These are phyloP conservation scores for Coccomyxa sp. DNA, from an alignment of 139 green algal genomes.

Conservation along the genomic window DNA sequence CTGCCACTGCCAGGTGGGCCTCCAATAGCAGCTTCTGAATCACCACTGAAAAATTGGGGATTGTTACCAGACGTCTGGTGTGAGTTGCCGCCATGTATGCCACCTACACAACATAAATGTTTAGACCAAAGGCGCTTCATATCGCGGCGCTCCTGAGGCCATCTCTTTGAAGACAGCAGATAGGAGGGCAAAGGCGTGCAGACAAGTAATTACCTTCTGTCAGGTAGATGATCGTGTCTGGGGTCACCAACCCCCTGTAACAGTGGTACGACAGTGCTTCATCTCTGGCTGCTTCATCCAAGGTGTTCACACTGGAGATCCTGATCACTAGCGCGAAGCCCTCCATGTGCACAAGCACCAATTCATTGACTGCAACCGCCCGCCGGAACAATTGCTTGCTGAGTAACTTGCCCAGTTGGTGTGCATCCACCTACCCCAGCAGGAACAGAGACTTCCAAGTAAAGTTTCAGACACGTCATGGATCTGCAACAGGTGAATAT, in stretches of 20 bases:
- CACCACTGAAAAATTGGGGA: no score
- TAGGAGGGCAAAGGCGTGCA: no score
- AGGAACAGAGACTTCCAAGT: not conserved
- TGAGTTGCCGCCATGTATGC: no score
- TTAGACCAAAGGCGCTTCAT: no score
- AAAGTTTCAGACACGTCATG: not conserved
- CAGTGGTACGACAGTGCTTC: constrained; percentile 57
- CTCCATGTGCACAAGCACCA: constrained; percentile 6
- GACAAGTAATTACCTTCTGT: not conserved
- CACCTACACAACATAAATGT: no score
- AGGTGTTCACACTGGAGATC: constrained; percentile 30
- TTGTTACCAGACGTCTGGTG: no score
- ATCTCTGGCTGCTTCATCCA: constrained; percentile 32
- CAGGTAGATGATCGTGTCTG: constrained; percentile 36
- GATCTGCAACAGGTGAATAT: not conserved
- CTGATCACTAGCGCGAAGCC: constrained; percentile 32
- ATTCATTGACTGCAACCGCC: constrained; percentile 36
- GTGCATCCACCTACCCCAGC: constrained; percentile 30
- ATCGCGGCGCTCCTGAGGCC: no score
- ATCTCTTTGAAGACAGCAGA: no score
- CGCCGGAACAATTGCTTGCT: constrained; percentile 18
- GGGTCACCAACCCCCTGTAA: constrained; percentile 47
- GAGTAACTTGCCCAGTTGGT: constrained; percentile 12
- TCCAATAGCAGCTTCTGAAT: no score
- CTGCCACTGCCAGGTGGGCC: no score